Conservation (phyloP, 305 asterid genomes). For the Rubia peregrina region DNA sequence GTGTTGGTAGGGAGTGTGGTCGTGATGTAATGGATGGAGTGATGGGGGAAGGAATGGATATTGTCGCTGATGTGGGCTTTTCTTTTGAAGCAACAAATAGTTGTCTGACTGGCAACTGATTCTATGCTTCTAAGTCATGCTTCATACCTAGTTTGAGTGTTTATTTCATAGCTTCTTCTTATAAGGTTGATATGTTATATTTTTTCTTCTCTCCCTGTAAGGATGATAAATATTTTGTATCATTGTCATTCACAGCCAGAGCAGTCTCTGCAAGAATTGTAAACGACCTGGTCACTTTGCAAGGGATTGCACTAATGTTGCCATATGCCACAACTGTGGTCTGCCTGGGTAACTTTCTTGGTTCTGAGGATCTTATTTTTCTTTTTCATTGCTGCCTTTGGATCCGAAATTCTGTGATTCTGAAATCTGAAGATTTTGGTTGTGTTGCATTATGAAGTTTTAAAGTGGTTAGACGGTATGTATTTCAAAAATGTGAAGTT, state of each 20-base stretch:
- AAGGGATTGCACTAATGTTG: conserved; percentile 93
- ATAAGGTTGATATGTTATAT: not conserved
- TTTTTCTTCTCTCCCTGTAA: conserved; percentile 5
- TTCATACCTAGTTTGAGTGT: not conserved
- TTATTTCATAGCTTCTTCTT: not conserved
- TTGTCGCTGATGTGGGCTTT: conserved; percentile 13
- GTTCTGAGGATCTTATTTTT: not conserved
- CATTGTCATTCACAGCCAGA: conserved; percentile 50
- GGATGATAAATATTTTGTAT: conserved; percentile 10
- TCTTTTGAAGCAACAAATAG: conserved; percentile 9
- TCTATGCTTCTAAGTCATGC: not conserved
- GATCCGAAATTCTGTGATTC: not conserved
- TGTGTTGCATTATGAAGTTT: not conserved
- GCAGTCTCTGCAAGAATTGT: conserved; percentile 88
- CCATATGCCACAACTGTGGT: conserved; percentile 95
- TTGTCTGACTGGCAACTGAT: not conserved
- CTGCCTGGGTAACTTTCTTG: conserved; percentile 81
- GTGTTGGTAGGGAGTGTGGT: conserved; percentile 32
- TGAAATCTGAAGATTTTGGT: not conserved
- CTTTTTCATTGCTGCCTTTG: not conserved
- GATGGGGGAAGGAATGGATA: conserved; percentile 18
- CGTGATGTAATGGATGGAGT: conserved; percentile 22
- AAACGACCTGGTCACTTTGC: conserved; percentile 97
- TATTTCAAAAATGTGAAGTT: too few species aligned
- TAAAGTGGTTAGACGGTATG: not conserved